Base-by-base conservation (phyloP, 2,329 filamentous ascomycete genomes). In the Exophiala lecanii-corni region DNA sequence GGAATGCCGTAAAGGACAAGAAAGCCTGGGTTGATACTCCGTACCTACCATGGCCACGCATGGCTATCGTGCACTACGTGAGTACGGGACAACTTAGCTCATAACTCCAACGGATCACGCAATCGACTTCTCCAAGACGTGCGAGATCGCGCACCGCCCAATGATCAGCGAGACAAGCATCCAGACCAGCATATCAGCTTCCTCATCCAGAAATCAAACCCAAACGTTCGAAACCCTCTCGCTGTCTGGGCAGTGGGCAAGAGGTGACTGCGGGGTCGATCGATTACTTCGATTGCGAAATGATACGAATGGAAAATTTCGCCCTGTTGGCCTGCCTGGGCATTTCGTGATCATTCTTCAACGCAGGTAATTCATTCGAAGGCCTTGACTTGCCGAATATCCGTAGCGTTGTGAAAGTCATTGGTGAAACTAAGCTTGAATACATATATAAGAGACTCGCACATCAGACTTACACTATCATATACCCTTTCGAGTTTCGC, bases 101-200 rank as follows among this genome's bases (percentile, higher is more conserved):
- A 36, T 45, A 30, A 33, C 38, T 47, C 36, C n/a, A 33, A 43
- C 21, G 17, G 38, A 51, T 49, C 49, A 51, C 49, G 49, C 45
- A 51, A 51, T 49, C 34, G 30, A 17, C n/a, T 36, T 19, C 17
- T 23, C 41, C 42, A 49, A 51, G 42, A 30, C 49, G 49, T 42
- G 43, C 21, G 44, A 39, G 31, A 12, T 13, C 28, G 13, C 19
- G 34, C 39, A 41, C 39, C 39, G 37, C 26, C 41, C 32, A 46
- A 42, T 43, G 20, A 36, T 19, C 33, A 25, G n/a, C 20, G 16
- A 30, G 13, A 37, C 32, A 26, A 21, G 36, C 37, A 17, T 26
- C 26, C 12, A 16, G 10, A 45, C 25, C 21, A 18, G 9, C 15
- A 21, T 26, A 31, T 28, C 43, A 15, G 21, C 21, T 26, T 39